Conservation (phyloP, 2,329 filamentous ascomycete genomes). For the Talaromyces sp. region DNA sequence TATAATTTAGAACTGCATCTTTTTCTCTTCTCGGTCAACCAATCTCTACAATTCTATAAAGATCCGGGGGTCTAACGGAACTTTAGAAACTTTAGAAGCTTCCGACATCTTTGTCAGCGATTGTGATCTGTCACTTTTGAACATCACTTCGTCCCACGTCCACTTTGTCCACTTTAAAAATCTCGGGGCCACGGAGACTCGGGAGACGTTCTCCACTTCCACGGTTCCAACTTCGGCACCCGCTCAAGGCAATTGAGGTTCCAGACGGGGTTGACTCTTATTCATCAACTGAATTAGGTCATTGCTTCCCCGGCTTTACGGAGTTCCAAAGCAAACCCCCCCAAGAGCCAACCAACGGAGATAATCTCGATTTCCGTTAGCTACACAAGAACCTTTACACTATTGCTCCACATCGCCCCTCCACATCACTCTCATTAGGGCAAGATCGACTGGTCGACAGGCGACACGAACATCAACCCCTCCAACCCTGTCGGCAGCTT, state of each 20-base stretch:
- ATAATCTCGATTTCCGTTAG: slow-evolving; percentile 8
- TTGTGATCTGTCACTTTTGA: neutral
- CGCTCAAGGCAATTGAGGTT: slow-evolving; percentile 9
- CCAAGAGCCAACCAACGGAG: slow-evolving; percentile 1
- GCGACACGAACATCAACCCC: neutral
- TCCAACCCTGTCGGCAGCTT: neutral
- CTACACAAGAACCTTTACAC: neutral
- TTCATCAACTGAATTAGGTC: neutral
- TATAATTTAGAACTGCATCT: neutral
- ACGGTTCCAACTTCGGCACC: slow-evolving; percentile 16
- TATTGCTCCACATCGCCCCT: neutral
- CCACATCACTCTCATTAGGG: slow-evolving; percentile 5
- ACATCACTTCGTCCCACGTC: too few relatives aligned
- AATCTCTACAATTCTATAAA: too few relatives aligned
- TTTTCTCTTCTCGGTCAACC: neutral
- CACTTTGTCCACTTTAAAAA: neutral
- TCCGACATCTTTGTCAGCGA: slow-evolving; percentile 3
- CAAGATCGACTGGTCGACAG: slow-evolving; percentile 11
- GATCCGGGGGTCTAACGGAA: too few relatives aligned
- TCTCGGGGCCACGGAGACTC: too few relatives aligned
- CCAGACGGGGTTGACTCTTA: neutral
- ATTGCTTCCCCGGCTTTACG: neutral
- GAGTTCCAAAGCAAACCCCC: neutral
- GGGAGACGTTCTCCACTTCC: neutral
- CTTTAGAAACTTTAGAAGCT: too few relatives aligned